Base-by-base conservation (phyloP, 371 early-diverging fungal genomes). In the Rhizopus delemar region DNA sequence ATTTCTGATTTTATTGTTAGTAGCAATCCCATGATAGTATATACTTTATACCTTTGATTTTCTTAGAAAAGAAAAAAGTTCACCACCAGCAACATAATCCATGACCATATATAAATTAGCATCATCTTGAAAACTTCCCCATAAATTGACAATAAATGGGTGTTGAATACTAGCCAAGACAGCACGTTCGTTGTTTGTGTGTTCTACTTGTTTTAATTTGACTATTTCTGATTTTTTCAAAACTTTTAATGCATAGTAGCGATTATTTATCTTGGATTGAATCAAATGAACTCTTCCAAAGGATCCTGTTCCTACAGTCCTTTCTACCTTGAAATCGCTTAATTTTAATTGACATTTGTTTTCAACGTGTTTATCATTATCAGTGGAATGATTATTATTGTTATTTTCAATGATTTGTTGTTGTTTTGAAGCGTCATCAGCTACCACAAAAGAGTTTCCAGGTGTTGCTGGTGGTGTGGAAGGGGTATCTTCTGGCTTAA, bases 271-370 rank as follows among this genome's bases (percentile, higher is more conserved):
- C 57, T 82, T 82, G 33, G 83, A 82, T 32, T 78, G 82, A 15
- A 90, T 92, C 15, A 97, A 77, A 73, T 90, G 92, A 36, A 98
- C 98, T n/a, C 95, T 88, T 6, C 97, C 97, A 80, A 97, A 97
- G 4, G 96, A 92, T n/a, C 98, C 98, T 1, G 94, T 93, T 9
- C 98, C 97, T 22, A 98, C 70, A 9, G 87, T 87, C 51, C 87
- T 67, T 51, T 69, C 71, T 15, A 87, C 61, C 7, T 73, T 72
- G 38, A 84, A 86, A 16, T 86, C 80, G 16, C 46, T 36, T 13
- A 64, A 22, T 46, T 60, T 60, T 31, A 66, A 29, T 34, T 62
- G 59, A 38, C 58, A 57, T 2, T 34, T 22, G 22, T 51, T 8
- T 31, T 51, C 33, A 32, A n/a, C 33, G 8, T 34, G 15, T 29